Conservation (phyloP, 441 rosid genomes). For the Euphorbia corollata region DNA sequence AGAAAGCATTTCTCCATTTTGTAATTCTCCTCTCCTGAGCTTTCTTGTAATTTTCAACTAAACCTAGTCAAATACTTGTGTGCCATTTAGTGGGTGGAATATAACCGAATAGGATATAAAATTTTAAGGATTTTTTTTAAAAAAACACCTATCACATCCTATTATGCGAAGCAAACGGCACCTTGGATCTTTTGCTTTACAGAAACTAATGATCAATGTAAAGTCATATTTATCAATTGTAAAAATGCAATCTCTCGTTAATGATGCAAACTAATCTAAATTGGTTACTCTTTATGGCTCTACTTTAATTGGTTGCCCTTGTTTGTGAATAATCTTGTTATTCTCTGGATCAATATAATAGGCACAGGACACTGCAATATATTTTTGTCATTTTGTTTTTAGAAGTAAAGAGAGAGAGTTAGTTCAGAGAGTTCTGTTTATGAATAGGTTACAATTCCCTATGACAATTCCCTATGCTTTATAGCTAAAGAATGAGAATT, state of each 20-base stretch:
- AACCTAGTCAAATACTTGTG: conserved; percentile 4
- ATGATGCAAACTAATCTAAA: conserved; percentile 6
- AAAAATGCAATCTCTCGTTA: background rate
- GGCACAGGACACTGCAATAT: no score
- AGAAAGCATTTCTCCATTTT: conserved; percentile 13
- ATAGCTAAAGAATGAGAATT: background rate
- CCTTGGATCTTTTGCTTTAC: background rate
- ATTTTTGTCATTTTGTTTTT: background rate
- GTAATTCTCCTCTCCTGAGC: background rate
- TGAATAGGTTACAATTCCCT: no score
- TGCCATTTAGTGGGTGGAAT: no score
- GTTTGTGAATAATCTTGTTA: no score
- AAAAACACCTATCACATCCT: no score
- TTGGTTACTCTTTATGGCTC: background rate
- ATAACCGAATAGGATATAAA: no score
- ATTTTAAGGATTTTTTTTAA: no score
- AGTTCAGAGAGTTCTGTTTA: no score
- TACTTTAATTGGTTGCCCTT: background rate
- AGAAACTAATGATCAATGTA: conserved; percentile 14
- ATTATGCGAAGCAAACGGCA: no score
- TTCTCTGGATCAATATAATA: no score
- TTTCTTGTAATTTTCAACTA: conserved; percentile 11
- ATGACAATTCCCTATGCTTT: no score
- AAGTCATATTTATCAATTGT: conserved; percentile 8
- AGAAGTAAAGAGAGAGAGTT: background rate